Percentiles rank a stretch among this genome's conserved stretches.
phyloP scores from a whole-genome alignment of 768 basidiomycete genomes.

The Lepiota brunneoincarnata region DNA sequence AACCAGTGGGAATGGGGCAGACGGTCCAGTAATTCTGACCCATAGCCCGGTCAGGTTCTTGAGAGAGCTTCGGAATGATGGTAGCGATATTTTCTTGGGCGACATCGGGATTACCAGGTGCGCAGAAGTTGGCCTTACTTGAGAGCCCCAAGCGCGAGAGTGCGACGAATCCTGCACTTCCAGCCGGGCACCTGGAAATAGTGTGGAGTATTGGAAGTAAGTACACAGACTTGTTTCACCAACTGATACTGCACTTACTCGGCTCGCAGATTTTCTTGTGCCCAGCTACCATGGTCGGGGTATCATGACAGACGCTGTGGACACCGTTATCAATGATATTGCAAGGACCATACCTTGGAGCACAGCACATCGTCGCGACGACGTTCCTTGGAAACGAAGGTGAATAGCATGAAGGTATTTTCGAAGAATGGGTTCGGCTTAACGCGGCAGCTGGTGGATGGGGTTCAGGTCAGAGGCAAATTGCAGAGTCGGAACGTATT shows the following conservation, averaged over 20 bases:
- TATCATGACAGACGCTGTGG: slow-evolving; percentile 65
- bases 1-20: slow-evolving; percentile 19
- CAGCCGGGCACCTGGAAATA: slow-evolving; percentile 49
- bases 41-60: slow-evolving; percentile 45
- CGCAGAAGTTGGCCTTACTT: slow-evolving; percentile 21
- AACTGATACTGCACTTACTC: background rate
- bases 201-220: slow-evolving; percentile 30
- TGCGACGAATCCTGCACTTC: slow-evolving; percentile 36
- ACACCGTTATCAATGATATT: slow-evolving; percentile 53
- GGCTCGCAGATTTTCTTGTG: slow-evolving; percentile 23
- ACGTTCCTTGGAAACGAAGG: slow-evolving; percentile 52
- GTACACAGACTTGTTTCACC: background rate
- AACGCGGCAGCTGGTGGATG: slow-evolving; percentile 16
- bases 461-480: slow-evolving; percentile 19
- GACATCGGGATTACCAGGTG: slow-evolving; percentile 34
- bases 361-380: slow-evolving; percentile 38
- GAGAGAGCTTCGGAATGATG: slow-evolving; percentile 52
- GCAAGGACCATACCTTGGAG: slow-evolving; percentile 61
- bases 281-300: slow-evolving; percentile 25
- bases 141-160: slow-evolving; percentile 27
- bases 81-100: slow-evolving; percentile 51
- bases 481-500: slow-evolving; percentile 21
- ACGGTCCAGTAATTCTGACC: slow-evolving; percentile 27
- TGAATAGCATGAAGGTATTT: slow-evolving; percentile 59
- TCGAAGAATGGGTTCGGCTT: slow-evolving; percentile 25